Conservation (phyloP, 345 rosid species). For the Ailanthus altissimus region DNA sequence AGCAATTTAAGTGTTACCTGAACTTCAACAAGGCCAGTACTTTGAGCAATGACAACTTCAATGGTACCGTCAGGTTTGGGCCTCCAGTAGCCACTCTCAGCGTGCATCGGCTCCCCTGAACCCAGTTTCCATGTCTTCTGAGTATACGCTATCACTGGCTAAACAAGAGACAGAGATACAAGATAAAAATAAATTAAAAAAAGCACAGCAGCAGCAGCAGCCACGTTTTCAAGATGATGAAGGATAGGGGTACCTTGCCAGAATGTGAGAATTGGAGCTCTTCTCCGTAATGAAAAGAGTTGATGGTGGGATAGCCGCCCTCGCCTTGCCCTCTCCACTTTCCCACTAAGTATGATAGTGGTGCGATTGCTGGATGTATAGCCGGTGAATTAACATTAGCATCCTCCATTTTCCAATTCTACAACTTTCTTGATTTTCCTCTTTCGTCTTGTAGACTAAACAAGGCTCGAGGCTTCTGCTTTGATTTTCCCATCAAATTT, state of each 20-base stretch:
- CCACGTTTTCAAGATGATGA: too few species aligned
- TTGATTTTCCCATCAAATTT: slow-evolving; percentile 6
- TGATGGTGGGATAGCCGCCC: slow-evolving; percentile 65
- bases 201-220: too few species aligned
- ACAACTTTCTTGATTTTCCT: not conserved
- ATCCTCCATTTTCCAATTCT: slow-evolving; percentile 1
- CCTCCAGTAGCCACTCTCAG: slow-evolving; percentile 74
- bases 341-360: slow-evolving; percentile 62
- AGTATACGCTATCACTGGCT: slow-evolving; percentile 69
- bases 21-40: slow-evolving; percentile 74
- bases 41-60: slow-evolving; percentile 72
- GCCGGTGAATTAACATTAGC: not conserved
- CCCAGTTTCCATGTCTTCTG: slow-evolving; percentile 71
- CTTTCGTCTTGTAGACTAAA: not conserved
- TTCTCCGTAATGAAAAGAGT: slow-evolving; percentile 63
- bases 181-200: not conserved
- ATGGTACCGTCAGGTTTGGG: slow-evolving; percentile 68
- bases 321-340: slow-evolving; percentile 81
- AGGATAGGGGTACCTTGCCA: slow-evolving; percentile 41
- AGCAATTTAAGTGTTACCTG: slow-evolving; percentile 36
- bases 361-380: slow-evolving; percentile 57
- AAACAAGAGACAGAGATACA: not conserved
- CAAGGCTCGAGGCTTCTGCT: not conserved
- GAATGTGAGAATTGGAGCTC: slow-evolving; percentile 64
- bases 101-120: slow-evolving; percentile 76